Percentiles rank a stretch among this genome's conserved stretches.
Evolutionary conservation across 345 rosid species (phyloP).

Genomic region (Firmiana major): DNA sequence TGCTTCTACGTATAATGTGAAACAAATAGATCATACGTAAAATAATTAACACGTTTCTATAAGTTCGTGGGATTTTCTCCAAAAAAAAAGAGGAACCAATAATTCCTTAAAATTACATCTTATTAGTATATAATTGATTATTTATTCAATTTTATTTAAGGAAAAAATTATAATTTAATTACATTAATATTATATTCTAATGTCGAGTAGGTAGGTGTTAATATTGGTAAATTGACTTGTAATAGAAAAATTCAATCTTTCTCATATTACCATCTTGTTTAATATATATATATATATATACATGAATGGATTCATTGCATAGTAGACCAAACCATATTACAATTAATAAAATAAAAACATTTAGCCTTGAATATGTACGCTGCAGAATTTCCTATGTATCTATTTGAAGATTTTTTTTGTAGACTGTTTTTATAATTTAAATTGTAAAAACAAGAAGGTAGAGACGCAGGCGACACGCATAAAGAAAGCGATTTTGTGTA

Average conservation of each 20-base stretch:
- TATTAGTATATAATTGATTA: no score
- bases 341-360: neutral
- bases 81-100: no score
- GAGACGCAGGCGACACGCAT: neutral
- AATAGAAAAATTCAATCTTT: neutral
- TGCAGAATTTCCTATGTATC: neutral
- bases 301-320: neutral
- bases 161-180: no score
- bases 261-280: neutral
- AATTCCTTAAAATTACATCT: no score
- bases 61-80: no score
- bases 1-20: no score
- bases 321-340: neutral
- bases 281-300: neutral
- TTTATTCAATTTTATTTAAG: no score
- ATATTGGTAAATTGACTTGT: neutral
- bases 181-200: no score
- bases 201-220: neutral
- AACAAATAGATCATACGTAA: no score
- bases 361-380: neutral
- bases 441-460: neutral
- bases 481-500: slow-evolving; percentile 21
- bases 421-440: neutral
- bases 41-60: no score
- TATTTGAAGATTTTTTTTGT: neutral